Conservation (phyloP, 768 basidiomycete genomes). For the Mycena belliarum region DNA sequence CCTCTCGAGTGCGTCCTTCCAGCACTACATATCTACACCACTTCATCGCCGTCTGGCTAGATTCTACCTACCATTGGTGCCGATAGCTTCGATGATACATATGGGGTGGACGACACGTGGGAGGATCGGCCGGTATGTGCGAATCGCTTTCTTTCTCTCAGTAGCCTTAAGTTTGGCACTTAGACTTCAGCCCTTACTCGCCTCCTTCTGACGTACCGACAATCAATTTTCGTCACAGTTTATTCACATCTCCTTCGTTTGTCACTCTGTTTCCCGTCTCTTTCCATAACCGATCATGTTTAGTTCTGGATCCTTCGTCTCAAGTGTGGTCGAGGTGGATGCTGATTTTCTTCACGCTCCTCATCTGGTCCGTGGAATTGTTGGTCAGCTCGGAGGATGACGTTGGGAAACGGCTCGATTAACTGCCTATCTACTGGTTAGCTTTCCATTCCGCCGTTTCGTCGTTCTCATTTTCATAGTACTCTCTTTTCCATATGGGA, state of each 20-base stretch:
- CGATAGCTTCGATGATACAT: conserved; percentile 75
- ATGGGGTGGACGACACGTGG: conserved; percentile 64
- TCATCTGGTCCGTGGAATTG: conserved; percentile 82
- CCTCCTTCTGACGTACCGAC: conserved; percentile 78
- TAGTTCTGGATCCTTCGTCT: conserved; percentile 86
- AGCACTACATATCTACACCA: no score
- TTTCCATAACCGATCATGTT: not conserved
- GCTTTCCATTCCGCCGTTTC: conserved; percentile 70
- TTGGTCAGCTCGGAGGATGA: conserved; percentile 73
- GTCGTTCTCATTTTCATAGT: conserved; percentile 70
- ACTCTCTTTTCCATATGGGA: conserved; percentile 93
- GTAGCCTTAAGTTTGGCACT: not conserved
- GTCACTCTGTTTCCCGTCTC: not conserved
- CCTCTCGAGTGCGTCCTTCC: no score
- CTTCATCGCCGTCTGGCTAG: no score
- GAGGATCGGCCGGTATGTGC: conserved; percentile 69
- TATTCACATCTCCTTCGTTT: conserved; percentile 84
- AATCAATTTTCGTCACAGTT: conserved; percentile 82
- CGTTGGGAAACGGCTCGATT: conserved; percentile 74
- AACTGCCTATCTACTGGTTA: conserved; percentile 44
- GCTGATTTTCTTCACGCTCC: conserved; percentile 84
- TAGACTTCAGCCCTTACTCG: conserved; percentile 79
- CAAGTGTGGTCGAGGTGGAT: conserved; percentile 95
- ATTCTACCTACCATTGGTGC: conserved; percentile 85
- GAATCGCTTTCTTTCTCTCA: no score